Base-by-base conservation (phyloP, 495 filamentous ascomycete species). In the Evansstolkia leycettana region DNA sequence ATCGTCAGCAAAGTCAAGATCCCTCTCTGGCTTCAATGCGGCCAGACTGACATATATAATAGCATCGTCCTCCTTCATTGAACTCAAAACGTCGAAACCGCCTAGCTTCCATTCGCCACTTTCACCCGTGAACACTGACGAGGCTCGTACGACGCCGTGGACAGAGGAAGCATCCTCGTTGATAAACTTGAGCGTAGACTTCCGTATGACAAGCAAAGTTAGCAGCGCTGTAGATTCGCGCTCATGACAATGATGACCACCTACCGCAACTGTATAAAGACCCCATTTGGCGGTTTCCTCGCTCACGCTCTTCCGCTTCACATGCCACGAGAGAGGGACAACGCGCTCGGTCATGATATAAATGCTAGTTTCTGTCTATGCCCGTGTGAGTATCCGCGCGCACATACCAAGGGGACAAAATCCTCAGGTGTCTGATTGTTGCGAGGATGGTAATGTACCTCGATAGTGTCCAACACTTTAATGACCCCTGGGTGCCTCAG, bases 71-170 rank as follows among this genome's bases (percentile, higher is more conserved):
- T 96, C 90, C 51, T 94, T 94, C 58, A 94, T 80, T 14, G 83
- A 93, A 58, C 89, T 95, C 25, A 96, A 54, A 7, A 93, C 70
- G 43, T 98, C 92, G 38, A 96, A 90, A 7, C 90, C 90, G 3
- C 82, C 86, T 2, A 98, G 61, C 54, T 90, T 95, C 90, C 90
- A 98, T 54, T 96, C 90, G 18, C 90, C 90, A 57, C 90, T 94
- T 53, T 96, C 88, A 54, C 84, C 82, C 10, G 78, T 84, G 51
- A 80, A 96, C 43, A 98, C 71, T 0, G 89, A 94, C 2, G 84
- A 82, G 14, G 80, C 76, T 36, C 84, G 73, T 17, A 96, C 65
- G 40, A 72, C 84, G 25, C 88, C 90, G 47, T 98, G 90, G 3
- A 96, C 75, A 0, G 86, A 93, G 3, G 79, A 68, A 2, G 89